A percentile compares a stretch with the other conserved stretches of the same genome.
phyloP scores from a whole-genome alignment of 805 yeast genomes.

The Saturnispora quitensis region DNA sequence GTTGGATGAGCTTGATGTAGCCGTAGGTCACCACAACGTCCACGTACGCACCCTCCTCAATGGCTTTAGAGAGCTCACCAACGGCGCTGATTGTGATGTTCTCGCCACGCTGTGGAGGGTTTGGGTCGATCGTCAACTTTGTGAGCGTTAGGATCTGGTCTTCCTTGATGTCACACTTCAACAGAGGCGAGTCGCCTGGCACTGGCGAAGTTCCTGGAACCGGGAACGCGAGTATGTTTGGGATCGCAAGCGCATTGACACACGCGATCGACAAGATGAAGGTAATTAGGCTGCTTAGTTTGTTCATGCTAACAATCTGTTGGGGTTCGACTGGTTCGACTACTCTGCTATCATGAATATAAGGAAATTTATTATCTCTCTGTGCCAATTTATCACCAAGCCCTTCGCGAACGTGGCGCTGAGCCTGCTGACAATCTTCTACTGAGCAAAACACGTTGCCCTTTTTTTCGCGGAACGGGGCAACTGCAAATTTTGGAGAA shows the following conservation, averaged over 20 bases:
- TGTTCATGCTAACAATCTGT: not conserved
- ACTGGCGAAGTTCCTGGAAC: slow-evolving; percentile 47
- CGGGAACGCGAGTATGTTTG: not conserved
- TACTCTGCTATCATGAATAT: not conserved
- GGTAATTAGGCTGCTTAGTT: not conserved
- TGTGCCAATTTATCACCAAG: too few relatives aligned
- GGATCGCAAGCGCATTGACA: not conserved
- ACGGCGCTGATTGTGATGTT: slow-evolving; percentile 72
- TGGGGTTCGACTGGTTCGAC: not conserved
- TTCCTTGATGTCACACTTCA: slow-evolving; percentile 58
- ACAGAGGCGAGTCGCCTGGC: slow-evolving; percentile 85
- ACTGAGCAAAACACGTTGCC: too few relatives aligned
- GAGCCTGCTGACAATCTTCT: too few relatives aligned
- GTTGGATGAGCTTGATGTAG: slow-evolving; percentile 76
- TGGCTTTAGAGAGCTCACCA: slow-evolving; percentile 47
- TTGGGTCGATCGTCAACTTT: slow-evolving; percentile 58
- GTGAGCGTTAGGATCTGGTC: slow-evolving; percentile 58
- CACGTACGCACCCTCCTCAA: slow-evolving; percentile 85
- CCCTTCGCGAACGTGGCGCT: too few relatives aligned
- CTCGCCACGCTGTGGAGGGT: slow-evolving; percentile 83
- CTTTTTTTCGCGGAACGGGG: too few relatives aligned
- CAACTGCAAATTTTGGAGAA: too few relatives aligned
- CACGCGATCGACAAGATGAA: not conserved
- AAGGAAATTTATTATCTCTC: not conserved
- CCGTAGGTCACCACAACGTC: slow-evolving; percentile 92